These are phyloP conservation scores for Nitzschia sp. DNA, from an alignment of 108 stramenopile species.

Conservation along the genomic window DNA sequence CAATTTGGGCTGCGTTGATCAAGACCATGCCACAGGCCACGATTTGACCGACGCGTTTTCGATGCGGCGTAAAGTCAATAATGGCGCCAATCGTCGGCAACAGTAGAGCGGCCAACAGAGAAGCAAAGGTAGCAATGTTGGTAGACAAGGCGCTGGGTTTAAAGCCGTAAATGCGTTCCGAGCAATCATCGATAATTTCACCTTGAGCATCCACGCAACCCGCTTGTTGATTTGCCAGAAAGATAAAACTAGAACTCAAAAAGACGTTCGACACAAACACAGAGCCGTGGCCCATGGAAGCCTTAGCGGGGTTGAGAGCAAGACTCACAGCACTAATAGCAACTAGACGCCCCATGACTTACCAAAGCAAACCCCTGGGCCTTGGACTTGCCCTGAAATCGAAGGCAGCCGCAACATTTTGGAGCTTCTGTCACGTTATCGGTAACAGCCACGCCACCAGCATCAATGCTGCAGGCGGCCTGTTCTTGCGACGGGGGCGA, in stretches of 20 bases:
- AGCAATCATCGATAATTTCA: conserved; percentile 15
- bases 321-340: neutral
- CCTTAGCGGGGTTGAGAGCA: conserved; percentile 7
- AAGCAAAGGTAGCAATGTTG: conserved; percentile 52
- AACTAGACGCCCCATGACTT: neutral
- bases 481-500: no score
- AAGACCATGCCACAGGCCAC: conserved; percentile 32
- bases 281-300: conserved; percentile 38
- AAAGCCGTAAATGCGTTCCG: conserved; percentile 51
- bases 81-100: conserved; percentile 71
- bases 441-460: no score
- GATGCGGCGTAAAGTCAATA: conserved; percentile 61
- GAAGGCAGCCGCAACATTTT: neutral
- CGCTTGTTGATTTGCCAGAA: conserved; percentile 44
- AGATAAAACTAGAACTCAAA: conserved; percentile 38
- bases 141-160: conserved; percentile 57
- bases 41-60: conserved; percentile 42
- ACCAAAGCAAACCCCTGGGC: conserved; percentile 11
- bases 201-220: conserved; percentile 40
- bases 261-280: conserved; percentile 49
- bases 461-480: no score
- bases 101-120: conserved; percentile 51
- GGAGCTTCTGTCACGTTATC: no score
- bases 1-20: conserved; percentile 58
- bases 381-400: conserved; percentile 2